Conservation (phyloP, 441 rosid species). For the Croton setiger region DNA sequence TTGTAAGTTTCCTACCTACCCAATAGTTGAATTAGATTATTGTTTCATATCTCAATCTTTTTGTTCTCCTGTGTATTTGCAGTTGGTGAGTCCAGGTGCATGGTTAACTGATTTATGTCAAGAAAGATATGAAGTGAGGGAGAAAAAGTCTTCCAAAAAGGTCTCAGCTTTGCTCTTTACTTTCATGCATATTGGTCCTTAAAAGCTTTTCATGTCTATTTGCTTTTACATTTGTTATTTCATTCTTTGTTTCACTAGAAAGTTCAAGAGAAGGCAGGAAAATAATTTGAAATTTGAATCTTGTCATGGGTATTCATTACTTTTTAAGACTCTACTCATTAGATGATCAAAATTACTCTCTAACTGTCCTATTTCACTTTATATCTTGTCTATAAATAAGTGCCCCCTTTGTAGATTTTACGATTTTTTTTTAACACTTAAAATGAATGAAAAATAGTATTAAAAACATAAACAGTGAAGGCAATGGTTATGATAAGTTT, state of each 20-base stretch:
- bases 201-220: neutral
- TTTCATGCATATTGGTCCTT: neutral
- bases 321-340: neutral
- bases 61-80: conserved; percentile 15
- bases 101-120: conserved; percentile 84
- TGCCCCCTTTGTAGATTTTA: too few species aligned
- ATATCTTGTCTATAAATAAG: too few species aligned
- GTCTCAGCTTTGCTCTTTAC: conserved; percentile 27
- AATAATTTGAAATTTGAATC: neutral
- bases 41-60: neutral
- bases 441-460: too few species aligned
- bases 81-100: conserved; percentile 91
- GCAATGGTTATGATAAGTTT: too few species aligned
- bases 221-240: neutral
- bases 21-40: neutral
- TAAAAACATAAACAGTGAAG: too few species aligned
- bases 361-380: too few species aligned
- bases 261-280: neutral
- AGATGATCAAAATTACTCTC: conserved; percentile 4
- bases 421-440: too few species aligned
- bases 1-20: conserved; percentile 38
- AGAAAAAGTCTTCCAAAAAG: conserved; percentile 89
- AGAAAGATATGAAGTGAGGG: conserved; percentile 87
- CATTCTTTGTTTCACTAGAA: neutral
- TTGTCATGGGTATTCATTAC: neutral